Base-by-base conservation (phyloP, 1,139 yeast species). In the Hyphopichia burtonii region DNA sequence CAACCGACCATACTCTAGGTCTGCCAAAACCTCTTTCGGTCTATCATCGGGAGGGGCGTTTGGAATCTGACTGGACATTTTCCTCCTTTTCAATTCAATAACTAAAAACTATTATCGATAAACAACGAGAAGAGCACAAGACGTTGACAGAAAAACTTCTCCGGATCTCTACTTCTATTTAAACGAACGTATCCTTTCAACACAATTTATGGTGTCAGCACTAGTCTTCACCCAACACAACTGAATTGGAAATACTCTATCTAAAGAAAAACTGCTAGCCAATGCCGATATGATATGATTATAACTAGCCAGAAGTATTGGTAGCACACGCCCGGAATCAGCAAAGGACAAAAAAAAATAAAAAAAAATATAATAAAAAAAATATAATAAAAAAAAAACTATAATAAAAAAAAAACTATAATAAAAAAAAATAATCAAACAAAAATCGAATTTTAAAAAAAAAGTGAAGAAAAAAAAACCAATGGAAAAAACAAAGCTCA, bases 1-100 rank as follows among this genome's bases (percentile, higher is more conserved):
- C 43, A 82, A 61, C 28, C 69, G 63, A 28, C 93, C 93, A 56
- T 71, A 85, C 56, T 85, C 93, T 51, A 78, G 65, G 45, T 82
- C 84, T 27, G 80, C 78, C 49, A 75, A 77, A 41, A 74, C 81
- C 34, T 71, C 80, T 1, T 61, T 58, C 1, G 86, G 67, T 36
- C 78, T 54, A 34, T 57, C 50, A 44, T 74, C 81, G 37, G 50
- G 55, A 0, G 80, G 81, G 12, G 83, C 80, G 52, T 74, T 65
- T 1, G 83, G 83, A 40, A 79, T 67, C 25, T 49, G 39, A 12
- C 50, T 44, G 11, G 55, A 50, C 60, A 56, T 56, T 27, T 17
- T 38, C 3, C 16, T 6, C 12, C 25, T n/a, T n/a, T n/a, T n/a
- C n/a, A n/a, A n/a, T n/a, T n/a, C n/a, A n/a, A n/a, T n/a, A n/a